Conservation (phyloP, 2,329 filamentous ascomycete species). For the Zalaria sp. region DNA sequence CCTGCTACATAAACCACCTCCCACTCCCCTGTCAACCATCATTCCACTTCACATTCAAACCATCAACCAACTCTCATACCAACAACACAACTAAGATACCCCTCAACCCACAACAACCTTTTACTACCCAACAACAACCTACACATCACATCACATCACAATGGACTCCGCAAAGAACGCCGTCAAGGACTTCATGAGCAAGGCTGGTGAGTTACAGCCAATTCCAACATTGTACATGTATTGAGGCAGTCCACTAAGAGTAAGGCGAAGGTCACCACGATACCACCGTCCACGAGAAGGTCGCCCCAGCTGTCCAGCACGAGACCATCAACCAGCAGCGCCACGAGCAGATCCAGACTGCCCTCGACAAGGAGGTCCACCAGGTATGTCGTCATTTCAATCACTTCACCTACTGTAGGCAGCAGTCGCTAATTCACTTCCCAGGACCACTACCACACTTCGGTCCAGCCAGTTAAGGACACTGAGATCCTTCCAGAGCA, state of each 20-base stretch:
- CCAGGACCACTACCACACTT: conserved; percentile 53
- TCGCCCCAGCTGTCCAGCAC: conserved; percentile 45
- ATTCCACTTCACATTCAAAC: not conserved
- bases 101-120: not conserved
- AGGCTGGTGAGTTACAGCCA: not conserved
- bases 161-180: conserved; percentile 55
- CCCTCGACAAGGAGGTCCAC: conserved; percentile 54
- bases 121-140: not conserved
- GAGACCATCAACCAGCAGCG: conserved; percentile 46
- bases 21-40: not conserved
- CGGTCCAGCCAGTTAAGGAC: conserved; percentile 46
- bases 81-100: not conserved
- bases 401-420: no score
- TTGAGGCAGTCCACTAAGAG: conserved; percentile 23
- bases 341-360: conserved; percentile 48
- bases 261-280: conserved; percentile 42
- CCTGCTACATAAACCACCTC: no score
- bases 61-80: not conserved
- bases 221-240: not conserved
- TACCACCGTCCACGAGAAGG: conserved; percentile 55
- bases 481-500: conserved; percentile 40
- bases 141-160: conserved; percentile 11
- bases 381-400: conserved; percentile 22
- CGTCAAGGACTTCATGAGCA: conserved; percentile 42
- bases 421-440: no score